Evolutionary conservation across 2,329 filamentous ascomycete species (phyloP), one percentile per base, ranked within the genome.

Genomic region (Arthrobotrys pseudoclavata): DNA sequence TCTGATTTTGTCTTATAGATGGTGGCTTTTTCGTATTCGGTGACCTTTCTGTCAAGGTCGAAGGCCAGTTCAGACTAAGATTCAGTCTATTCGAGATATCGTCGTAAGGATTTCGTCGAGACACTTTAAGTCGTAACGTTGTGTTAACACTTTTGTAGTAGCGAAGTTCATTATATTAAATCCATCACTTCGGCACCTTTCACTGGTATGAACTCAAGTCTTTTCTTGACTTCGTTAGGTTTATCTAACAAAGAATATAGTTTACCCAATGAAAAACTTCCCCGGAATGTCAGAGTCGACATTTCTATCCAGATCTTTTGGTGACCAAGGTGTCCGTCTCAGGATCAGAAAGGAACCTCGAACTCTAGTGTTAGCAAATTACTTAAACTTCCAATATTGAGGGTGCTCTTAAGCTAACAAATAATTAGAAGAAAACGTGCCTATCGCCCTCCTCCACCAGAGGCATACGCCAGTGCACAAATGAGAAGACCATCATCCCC

Each of bases 21-120:
- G 91, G 91, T 10, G 93, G 91, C 0, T 96, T 94, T 84, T 97
- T 97, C 82, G 91, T 97, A n/a, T 97, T 96, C 83, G 92, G 92
- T 4, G 93, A 97, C 83, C 86, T 97, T 22, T 96, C 92, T 0
- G 89, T 95, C 76, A 91, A 91, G 82, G 86, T 89, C 24, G 89
- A 92, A 81, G 94, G 94, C 31, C 86, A 86, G 20, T 95, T 90
- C 82, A 87, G 90, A 40, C 86, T 97, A 45, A 88, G 90, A 69
- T 97, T 97, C 82, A 91, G 89, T 60, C 86, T 97, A 13, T 94
- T 91, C 83, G 91, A 94, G 83, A 89, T 92, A 84, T 86, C 81
- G 22, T 81, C 81, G 81, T 82, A 82, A 55, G 82, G 82, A 12
- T 80, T 79, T 37, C 80, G 80, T 52, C 48, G 18, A 48, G 75